A percentile compares a stretch with the other conserved stretches of the same genome.
These are phyloP conservation scores for Prosopis cineraria DNA, from an alignment of 306 rosid species.

Conservation along the genomic window DNA sequence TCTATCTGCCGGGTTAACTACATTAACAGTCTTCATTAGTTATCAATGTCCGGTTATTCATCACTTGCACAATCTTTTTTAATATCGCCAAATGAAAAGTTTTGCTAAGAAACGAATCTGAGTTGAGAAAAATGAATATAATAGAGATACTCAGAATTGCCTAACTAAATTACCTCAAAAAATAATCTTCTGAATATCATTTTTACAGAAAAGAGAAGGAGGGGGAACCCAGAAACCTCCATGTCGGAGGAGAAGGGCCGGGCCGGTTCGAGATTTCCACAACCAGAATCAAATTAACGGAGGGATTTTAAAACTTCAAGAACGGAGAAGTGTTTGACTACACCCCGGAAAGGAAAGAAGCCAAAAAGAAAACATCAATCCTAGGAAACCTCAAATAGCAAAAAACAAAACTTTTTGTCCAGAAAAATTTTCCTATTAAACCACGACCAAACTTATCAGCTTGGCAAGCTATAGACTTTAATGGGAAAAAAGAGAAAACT, in stretches of 20 bases:
- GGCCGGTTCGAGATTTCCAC: background rate
- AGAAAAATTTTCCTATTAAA: background rate
- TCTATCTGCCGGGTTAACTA: background rate
- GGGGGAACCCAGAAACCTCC: background rate
- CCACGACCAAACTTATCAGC: background rate
- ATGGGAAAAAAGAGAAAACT: conserved; percentile 1
- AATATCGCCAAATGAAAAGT: background rate
- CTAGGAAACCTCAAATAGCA: background rate
- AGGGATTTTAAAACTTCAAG: background rate
- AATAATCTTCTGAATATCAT: background rate
- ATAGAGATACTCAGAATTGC: background rate
- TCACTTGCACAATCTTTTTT: background rate
- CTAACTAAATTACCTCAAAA: background rate
- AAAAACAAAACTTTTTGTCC: background rate
- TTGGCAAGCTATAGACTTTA: background rate
- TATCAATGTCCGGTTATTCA: background rate
- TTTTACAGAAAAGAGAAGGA: background rate
- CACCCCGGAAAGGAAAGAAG: background rate
- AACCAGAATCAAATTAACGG: background rate
- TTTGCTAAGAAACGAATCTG: background rate
- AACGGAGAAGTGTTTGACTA: background rate
- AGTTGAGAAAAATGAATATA: background rate
- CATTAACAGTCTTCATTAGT: background rate
- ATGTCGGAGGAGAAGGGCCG: background rate
- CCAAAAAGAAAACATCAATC: background rate